A percentile compares a stretch with the other conserved stretches of the same genome.
Conservation (phyloP, 2,329 filamentous ascomycete species). For the Dryadomyces quercivorus region DNA sequence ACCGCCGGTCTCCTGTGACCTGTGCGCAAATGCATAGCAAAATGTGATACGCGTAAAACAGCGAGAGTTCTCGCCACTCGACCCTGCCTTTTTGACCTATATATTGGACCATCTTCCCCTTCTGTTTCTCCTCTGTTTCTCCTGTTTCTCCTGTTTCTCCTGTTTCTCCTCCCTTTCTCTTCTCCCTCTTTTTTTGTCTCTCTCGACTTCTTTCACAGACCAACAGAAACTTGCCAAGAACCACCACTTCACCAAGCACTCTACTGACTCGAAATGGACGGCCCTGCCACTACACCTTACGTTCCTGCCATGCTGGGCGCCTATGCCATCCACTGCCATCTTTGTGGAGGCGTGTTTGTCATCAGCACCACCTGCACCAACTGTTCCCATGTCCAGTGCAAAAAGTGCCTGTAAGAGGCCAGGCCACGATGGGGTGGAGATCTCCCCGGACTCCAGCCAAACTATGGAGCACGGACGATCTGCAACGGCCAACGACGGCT, state of each 20-base stretch:
- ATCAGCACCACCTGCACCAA: slow-evolving; percentile 41
- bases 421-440: not conserved
- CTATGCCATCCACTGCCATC: slow-evolving; percentile 39
- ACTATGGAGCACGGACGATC: no score
- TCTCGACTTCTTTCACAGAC: not conserved
- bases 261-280: not conserved
- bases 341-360: slow-evolving; percentile 43
- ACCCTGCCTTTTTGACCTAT: not conserved
- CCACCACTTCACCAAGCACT: no score
- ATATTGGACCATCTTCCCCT: not conserved
- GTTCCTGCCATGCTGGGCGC: slow-evolving; percentile 16
- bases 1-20: not conserved
- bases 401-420: slow-evolving; percentile 24
- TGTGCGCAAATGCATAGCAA: not conserved
- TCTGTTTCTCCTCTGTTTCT: not conserved
- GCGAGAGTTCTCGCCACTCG: not conserved
- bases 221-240: not conserved
- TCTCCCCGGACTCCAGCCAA: no score
- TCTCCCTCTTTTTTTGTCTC: no score
- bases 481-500: no score
- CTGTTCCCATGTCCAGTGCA: slow-evolving; percentile 39
- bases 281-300: not conserved
- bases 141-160: not conserved
- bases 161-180: not conserved
- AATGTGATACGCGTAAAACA: not conserved